Base-by-base conservation (phyloP, 2,329 filamentous ascomycete genomes). In the Aspergillus sp. region DNA sequence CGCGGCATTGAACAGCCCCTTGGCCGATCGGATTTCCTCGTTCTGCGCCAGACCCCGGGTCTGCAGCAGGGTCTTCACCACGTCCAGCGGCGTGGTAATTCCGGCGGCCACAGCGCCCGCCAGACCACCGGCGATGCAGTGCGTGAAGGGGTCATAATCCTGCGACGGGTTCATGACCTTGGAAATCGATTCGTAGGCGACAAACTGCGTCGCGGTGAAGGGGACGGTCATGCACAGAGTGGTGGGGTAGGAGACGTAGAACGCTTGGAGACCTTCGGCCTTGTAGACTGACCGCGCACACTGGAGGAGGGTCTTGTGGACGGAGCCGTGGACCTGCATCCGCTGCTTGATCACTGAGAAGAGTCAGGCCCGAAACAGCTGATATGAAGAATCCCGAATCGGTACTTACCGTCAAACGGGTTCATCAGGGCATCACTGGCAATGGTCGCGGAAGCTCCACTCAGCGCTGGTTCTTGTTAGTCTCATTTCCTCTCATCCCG, bases 391-490 rank as follows among this genome's bases (percentile, higher is more conserved):
- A 17, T n/a, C n/a, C n/a, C n/a, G n/a, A n/a, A n/a, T n/a, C n/a
- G 9, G 30, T 22, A 69, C 83, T 65, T 82, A 96, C 91, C 91
- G 76, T 99, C 94, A 71, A 99, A 99, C 19, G 94, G 94, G 69
- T 97, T 99, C 94, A 99, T 99, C 60, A 99, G 84, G 50, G 94
- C 94, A 78, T 99, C 94, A 71, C 92, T 96, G 33, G 93, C 90
- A 70, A 97, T 96, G 7, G 94, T 97, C 59, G 94, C 94, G 64
- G 89, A 89, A 55, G 94, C 93, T 74, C 94, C 94, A 69, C 91
- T 96, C 57, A 90, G 87, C 56, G 90, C 94, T 96, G 69, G 53
- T 52, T 45, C 50, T 55, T 41, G 66, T 78, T 62, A 80, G 74
- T 61, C 51, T 55, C 47, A 52, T 20, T 19, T 20, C 22, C 32